phyloP scores from a whole-genome alignment of 345 rosid species.

The Garcia nutans region DNA sequence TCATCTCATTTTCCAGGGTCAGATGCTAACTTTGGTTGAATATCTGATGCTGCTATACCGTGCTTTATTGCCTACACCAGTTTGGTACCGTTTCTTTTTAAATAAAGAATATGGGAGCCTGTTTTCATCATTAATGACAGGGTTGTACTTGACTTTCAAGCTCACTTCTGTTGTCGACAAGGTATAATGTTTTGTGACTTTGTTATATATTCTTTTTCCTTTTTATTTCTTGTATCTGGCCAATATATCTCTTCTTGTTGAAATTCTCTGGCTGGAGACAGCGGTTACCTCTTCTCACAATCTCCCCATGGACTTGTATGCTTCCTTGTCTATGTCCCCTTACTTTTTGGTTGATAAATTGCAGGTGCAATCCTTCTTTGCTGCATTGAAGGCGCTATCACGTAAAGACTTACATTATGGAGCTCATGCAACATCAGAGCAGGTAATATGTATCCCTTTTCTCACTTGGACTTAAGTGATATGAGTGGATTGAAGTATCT shows the following conservation, averaged over 20 bases:
- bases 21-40: constrained; percentile 72
- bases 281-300: neutral
- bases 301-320: neutral
- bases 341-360: neutral
- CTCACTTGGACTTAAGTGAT: neutral
- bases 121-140: constrained; percentile 79
- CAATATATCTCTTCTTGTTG: neutral
- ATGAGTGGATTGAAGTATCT: neutral
- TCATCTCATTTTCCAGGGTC: constrained; percentile 50
- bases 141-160: constrained; percentile 75
- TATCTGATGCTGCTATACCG: constrained; percentile 71
- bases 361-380: constrained; percentile 87
- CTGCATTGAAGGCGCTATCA: constrained; percentile 82
- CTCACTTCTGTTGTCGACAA: constrained; percentile 78
- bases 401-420: constrained; percentile 97
- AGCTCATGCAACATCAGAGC: constrained; percentile 94
- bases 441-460: constrained; percentile 49
- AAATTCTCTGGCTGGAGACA: neutral
- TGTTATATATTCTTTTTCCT: neutral
- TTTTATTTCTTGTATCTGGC: neutral
- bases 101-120: constrained; percentile 86
- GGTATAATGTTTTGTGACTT: constrained; percentile 32
- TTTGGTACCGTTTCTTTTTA: constrained; percentile 89
- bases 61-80: constrained; percentile 75
- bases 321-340: neutral